Evolutionary conservation across 2,329 filamentous ascomycete species (phyloP), one percentile per base, ranked within the genome.

Genomic region (Talaromyces islandicus): DNA sequence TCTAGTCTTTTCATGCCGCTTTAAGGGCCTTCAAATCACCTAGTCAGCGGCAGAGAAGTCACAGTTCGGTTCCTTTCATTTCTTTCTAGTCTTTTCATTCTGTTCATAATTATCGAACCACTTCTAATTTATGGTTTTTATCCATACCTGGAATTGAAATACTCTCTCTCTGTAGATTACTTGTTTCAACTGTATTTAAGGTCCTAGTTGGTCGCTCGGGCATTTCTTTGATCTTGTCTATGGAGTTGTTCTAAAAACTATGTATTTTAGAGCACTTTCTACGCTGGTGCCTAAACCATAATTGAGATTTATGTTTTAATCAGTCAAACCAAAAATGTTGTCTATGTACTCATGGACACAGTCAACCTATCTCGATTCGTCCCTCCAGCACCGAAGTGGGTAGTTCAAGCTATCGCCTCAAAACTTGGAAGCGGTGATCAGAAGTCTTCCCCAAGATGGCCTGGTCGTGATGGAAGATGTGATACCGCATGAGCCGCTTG

Each of bases 401-500:
- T 12, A 69, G 68, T n/a, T 67, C 69, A 46, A 60, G 0, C 78
- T 86, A 0, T 69, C 68, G 10, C 72, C 78, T 10, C 73, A 76
- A 24, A 86, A 85, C 60, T 73, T 87, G 1, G 84, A 87, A 64
- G 76, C 79, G 17, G 83, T 83, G 1, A 80, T 83, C 1, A 73
- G 80, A 2, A 75, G 78, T 35, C 65, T 86, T 7, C 78, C 83
- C 58, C 66, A 70, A 19, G 83, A 86, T 63, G 84, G 84, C 0
- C 70, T 86, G 0, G 82, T 87, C 0, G 80, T 87, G 0, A 70
- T 86, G 2, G 77, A 85, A 56, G 73, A 83, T 66, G 78, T 78
- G 1, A 75, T 86, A 21, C 75, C 78, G 0, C 80, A 83, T 63
- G 67, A 73, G 0, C 68, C 79, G n/a, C 70, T 88, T 3, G 82